Conservation (phyloP, 441 rosid genomes). For the Pelargonium myrrhifolium region DNA sequence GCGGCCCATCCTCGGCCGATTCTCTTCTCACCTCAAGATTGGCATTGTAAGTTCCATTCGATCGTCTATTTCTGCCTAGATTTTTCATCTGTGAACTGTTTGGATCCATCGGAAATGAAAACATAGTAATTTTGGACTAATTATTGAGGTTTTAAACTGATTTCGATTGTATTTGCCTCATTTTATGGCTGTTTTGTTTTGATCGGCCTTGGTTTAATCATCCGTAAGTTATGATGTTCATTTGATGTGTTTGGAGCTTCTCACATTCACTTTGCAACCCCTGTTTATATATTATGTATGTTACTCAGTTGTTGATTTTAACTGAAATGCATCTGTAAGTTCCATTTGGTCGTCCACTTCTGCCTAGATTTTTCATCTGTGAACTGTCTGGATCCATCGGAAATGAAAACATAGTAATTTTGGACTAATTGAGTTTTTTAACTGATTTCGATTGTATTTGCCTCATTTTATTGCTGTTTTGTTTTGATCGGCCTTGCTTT, state of each 20-base stretch:
- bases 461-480: no score
- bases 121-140: neutral
- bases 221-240: no score
- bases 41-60: conserved; percentile 57
- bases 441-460: no score
- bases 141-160: neutral
- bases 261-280: no score
- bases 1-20: conserved; percentile 95
- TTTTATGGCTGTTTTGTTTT: no score
- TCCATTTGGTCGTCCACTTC: neutral
- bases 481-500: no score
- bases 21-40: conserved; percentile 98
- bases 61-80: neutral
- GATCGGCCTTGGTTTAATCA: no score
- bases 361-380: neutral
- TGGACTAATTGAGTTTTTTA: neutral
- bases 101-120: neutral
- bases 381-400: neutral
- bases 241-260: no score
- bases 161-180: no score
- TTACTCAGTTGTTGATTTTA: no score
- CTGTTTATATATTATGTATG: no score
- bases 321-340: no score
- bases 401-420: neutral
- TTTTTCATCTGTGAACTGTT: neutral